Evolutionary conservation across 1,139 yeast genomes (phyloP), one percentile per base, ranked within the genome.

Genomic region (Kodamaea fungicola): DNA sequence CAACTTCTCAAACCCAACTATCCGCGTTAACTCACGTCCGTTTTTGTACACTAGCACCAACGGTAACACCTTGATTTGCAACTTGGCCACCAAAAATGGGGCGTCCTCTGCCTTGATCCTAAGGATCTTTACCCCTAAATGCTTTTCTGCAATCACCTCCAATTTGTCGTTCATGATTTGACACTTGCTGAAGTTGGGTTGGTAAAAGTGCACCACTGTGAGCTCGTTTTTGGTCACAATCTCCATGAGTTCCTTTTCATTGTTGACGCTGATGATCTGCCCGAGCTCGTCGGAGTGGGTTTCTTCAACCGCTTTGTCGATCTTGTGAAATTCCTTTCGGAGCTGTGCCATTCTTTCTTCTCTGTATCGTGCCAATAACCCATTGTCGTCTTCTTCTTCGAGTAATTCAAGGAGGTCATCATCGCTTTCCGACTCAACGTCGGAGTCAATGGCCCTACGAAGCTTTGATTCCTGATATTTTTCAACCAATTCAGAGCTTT

Each of bases 1-100:
- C 33, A 85, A 61, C 30, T 74, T 72, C 36, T 80, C 82, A 50
- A 86, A 82, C 7, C 95, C 95, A 4, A 83, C 71, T 7, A 84
- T 55, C 42, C 87, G 60, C 22, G 73, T 68, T 3, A 65, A 53
- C 51, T 84, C 90, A 33, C 67, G 59, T 1, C 90, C 90, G 23
- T 71, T 63, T 25, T 61, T 62, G 52, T 81, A 86, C n/a, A 79
- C 68, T 2, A 83, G 61, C 5, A 85, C 80, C 49, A 81, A 82
- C 1, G 96, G 96, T 7, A 87, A 65, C 6, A 83, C 80, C 50
- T 82, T 77, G 34, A 87, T 67, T 2, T 67, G 63, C 33, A 87
- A 67, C 50, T 77, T 80, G 2, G 77, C 61, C 3, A 80, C 87
- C 35, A 87, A 61, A 52, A 87, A 87, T 2, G 95, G 89, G 1